Base-by-base conservation (phyloP, 495 filamentous ascomycete genomes). In the Penicillium parvum region DNA sequence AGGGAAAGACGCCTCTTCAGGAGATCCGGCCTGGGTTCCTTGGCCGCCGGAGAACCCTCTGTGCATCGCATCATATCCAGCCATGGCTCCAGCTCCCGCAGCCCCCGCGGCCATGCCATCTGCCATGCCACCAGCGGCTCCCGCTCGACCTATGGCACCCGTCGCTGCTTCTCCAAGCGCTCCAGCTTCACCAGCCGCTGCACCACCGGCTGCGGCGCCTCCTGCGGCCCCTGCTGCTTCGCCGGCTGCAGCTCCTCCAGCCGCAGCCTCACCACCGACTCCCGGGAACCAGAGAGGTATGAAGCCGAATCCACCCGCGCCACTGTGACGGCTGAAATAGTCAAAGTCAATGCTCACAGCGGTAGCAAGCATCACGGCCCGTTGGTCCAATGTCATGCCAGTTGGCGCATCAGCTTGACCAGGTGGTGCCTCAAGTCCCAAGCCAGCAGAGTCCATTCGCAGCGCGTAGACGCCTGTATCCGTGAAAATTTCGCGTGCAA, bases 271-370 rank as follows among this genome's bases (percentile, higher is more conserved):
- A 7, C 69, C 75, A 8, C 72, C 76, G 11, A 75, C 65, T n/a
- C 65, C 65, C 1, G 74, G 75, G 40, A 81, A 68, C 76, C 74
- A 82, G 12, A 83, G 30, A 1, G 81, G 82, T 64, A 81, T 72
- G 43, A 79, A 75, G 0, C 75, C 71, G 18, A 68, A 59, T 3
- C 68, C 71, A 17, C 74, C 71, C 7, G 66, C 42, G 5, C 66
- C 55, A 32, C 73, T 78, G 40, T 82, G 73, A 3, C 81, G 71
- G 47, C 79, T 83, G 61, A 86, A 86, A 53, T 85, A 86, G 56
- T 86, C 83, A 43, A 85, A 86, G 57, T 86, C 83, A 37, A 86
- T 67, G 34, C 74, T 83, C 12, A 85, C 81, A 12, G 83, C 83
- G 2, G 81, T 83, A 12, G 83, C 83, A 21, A 86, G 68, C 82